Conservation (phyloP, 2,329 filamentous ascomycete genomes). For the Calonectria fujianensis region DNA sequence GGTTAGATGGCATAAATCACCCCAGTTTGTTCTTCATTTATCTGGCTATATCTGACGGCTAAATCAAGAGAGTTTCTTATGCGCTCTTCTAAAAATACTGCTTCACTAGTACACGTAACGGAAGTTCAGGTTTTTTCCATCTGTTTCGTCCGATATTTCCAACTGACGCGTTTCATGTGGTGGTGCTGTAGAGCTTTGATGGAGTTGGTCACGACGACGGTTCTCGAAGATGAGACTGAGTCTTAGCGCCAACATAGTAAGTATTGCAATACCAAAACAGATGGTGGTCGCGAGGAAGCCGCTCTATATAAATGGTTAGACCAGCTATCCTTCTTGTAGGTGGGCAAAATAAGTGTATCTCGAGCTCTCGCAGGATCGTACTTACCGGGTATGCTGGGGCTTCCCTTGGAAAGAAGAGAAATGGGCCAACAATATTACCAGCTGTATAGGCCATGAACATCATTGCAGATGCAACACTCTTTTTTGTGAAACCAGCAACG, state of each 20-base stretch:
- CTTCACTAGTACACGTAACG: constrained; percentile 48
- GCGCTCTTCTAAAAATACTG: neutral
- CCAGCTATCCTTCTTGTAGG: rapidly evolving
- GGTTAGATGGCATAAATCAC: neutral
- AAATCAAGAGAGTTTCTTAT: neutral
- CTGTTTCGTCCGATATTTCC: constrained; percentile 50
- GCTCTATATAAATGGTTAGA: constrained; percentile 38
- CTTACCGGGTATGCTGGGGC: constrained; percentile 48
- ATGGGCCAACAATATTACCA: constrained; percentile 50
- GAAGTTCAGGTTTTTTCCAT: constrained; percentile 45
- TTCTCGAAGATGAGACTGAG: constrained; percentile 45
- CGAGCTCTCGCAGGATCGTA: neutral
- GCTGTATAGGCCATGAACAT: constrained; percentile 51
- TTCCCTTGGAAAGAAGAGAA: constrained; percentile 48
- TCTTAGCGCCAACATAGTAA: constrained; percentile 44
- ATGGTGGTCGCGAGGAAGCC: constrained; percentile 49
- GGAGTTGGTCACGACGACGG: constrained; percentile 43
- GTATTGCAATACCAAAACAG: constrained; percentile 46
- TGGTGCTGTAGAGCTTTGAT: neutral
- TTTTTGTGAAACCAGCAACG: constrained; percentile 51
- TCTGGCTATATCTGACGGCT: neutral
- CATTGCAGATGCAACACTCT: constrained; percentile 50
- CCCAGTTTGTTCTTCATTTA: neutral
- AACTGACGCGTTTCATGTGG: neutral
- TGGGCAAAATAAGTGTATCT: neutral